A percentile compares a stretch with the other conserved stretches of the same genome.
These are phyloP conservation scores for Phytophthora quininea DNA, from an alignment of 352 stramenopile species.

Conservation along the genomic window DNA sequence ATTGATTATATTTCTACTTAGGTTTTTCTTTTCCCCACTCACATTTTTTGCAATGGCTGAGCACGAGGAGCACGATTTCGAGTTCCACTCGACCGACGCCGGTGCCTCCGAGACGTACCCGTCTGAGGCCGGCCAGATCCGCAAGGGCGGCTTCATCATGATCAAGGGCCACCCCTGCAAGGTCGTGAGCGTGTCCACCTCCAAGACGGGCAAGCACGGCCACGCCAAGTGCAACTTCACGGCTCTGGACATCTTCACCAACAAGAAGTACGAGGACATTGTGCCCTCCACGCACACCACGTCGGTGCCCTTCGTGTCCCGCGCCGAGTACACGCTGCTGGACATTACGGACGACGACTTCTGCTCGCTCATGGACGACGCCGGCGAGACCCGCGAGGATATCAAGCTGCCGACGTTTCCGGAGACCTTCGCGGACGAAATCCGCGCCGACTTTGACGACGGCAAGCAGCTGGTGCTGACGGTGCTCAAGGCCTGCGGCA, in stretches of 20 bases:
- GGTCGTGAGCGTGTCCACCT: conserved; percentile 97
- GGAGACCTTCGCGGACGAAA: conserved; percentile 96
- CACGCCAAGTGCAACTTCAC: conserved; percentile 99
- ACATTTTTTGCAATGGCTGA: conserved; percentile 53
- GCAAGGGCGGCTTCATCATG: conserved; percentile 99
- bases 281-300: conserved; percentile 99
- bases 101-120: conserved; percentile 98
- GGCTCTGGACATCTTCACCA: conserved; percentile 99
- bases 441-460: conserved; percentile 95
- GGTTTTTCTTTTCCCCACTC: conserved; percentile 22
- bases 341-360: conserved; percentile 99
- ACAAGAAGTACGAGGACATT: conserved; percentile 99
- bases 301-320: conserved; percentile 97
- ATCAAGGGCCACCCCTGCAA: conserved; percentile 99
- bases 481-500: conserved; percentile 97
- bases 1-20: background rate
- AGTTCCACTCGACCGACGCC: conserved; percentile 95
- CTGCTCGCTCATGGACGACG: conserved; percentile 98
- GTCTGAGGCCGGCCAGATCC: conserved; percentile 98
- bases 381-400: conserved; percentile 97
- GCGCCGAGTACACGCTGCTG: conserved; percentile 97
- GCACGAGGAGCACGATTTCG: conserved; percentile 73
- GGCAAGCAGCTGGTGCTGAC: conserved; percentile 97
- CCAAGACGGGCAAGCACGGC: conserved; percentile 99
- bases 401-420: conserved; percentile 97